These are phyloP conservation scores for Magnolia officinalis DNA, from an alignment of 164 flowering plant species.

Conservation along the genomic window DNA sequence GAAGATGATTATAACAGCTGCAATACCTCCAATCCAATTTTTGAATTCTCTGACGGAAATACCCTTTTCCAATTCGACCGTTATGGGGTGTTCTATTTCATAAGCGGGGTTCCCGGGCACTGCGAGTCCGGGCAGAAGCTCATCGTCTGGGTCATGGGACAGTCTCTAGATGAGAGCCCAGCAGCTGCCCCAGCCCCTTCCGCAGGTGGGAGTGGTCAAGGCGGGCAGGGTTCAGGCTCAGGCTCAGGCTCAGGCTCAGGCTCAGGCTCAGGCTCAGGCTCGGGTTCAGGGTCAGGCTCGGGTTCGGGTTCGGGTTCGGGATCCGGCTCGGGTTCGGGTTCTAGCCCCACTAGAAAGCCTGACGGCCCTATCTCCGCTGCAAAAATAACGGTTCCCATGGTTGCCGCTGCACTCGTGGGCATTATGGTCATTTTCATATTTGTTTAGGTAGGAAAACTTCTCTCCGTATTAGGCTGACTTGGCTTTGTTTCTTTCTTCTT, in stretches of 20 bases:
- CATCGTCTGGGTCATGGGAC: conserved; percentile 43
- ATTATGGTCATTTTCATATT: conserved; percentile 23
- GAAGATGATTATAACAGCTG: conserved; percentile 36
- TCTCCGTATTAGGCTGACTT: neutral
- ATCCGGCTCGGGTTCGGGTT: conserved; percentile 8
- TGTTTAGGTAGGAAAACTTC: conserved; percentile 7
- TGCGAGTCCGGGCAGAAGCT: conserved; percentile 47
- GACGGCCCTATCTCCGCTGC: conserved; percentile 25
- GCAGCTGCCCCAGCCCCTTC: conserved; percentile 27
- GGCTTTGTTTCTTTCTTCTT: neutral
- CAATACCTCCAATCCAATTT: conserved; percentile 27
- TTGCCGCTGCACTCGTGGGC: conserved; percentile 23
- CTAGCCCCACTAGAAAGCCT: conserved; percentile 4
- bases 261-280: neutral
- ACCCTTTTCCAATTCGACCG: conserved; percentile 38
- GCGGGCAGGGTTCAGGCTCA: conserved; percentile 6
- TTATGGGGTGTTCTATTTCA: conserved; percentile 54
- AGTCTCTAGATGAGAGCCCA: conserved; percentile 9
- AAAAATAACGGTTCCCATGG: conserved; percentile 21
- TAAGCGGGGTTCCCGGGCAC: conserved; percentile 42
- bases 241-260: no score
- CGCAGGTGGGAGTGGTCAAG: conserved; percentile 1
- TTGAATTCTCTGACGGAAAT: conserved; percentile 34
- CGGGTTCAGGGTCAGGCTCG: neutral
- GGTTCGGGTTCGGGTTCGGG: neutral